Evolutionary conservation across 169 alveolate species (phyloP).

Genomic region (Eimeria nieschulzi): DNA sequence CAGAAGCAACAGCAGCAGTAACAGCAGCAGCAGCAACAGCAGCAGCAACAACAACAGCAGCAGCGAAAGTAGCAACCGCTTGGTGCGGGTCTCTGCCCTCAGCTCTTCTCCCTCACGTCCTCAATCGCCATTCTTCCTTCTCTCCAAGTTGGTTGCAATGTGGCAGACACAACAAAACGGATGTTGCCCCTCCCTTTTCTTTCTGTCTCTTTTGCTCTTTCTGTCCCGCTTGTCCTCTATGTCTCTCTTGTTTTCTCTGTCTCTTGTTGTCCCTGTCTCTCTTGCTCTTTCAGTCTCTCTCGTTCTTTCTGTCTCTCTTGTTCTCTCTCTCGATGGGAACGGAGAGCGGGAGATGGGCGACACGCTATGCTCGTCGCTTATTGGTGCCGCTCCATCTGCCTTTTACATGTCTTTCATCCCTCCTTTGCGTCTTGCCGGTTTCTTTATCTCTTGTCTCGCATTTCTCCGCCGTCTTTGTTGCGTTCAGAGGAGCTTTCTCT

Average conservation of each 20-base stretch:
- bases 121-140: not conserved
- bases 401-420: too few relatives aligned
- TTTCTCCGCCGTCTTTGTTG: not conserved
- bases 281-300: not conserved
- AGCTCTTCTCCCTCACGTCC: not conserved
- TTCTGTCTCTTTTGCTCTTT: not conserved
- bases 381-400: too few relatives aligned
- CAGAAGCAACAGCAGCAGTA: not conserved
- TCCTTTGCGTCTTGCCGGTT: too few relatives aligned
- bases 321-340: not conserved
- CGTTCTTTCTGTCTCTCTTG: not conserved
- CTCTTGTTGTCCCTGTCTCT: not conserved
- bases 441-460: too few relatives aligned
- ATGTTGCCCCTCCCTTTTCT: not conserved
- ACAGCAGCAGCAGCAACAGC: not conserved
- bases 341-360: not conserved
- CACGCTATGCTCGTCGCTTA: too few relatives aligned
- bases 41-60: not conserved
- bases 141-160: not conserved
- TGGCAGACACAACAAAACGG: not conserved
- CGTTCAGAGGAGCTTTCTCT: not conserved
- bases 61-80: not conserved
- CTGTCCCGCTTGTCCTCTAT: not conserved
- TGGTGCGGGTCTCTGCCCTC: not conserved
- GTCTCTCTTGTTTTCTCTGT: not conserved